Conservation (phyloP, 2,329 filamentous ascomycete genomes). For the Alternaria hordeiaustralica region DNA sequence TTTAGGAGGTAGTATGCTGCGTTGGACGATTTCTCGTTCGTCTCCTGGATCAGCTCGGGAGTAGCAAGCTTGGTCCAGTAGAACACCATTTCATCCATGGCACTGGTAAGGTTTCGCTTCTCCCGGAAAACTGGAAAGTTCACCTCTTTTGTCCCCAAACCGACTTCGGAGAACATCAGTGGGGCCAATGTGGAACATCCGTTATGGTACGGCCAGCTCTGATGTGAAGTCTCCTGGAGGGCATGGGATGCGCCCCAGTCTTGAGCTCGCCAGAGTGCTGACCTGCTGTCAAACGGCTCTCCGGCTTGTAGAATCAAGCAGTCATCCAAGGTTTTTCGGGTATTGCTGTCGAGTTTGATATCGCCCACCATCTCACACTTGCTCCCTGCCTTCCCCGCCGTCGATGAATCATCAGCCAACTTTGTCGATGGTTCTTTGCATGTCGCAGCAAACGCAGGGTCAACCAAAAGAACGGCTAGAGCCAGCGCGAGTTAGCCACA, state of each 20-base stretch:
- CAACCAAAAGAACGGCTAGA: background rate
- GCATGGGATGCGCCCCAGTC: background rate
- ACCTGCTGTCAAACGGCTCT: background rate
- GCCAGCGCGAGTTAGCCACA: too few species aligned
- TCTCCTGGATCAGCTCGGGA: background rate
- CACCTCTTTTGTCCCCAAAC: background rate
- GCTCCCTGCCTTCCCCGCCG: background rate
- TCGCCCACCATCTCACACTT: too few species aligned
- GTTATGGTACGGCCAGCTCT: background rate
- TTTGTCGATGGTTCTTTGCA: background rate
- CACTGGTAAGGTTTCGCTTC: background rate
- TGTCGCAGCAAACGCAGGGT: background rate
- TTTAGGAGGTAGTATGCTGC: constrained; percentile 2
- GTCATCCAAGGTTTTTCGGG: background rate
- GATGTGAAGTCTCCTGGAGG: background rate
- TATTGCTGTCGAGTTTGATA: background rate
- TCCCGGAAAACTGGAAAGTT: background rate
- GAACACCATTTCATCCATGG: background rate
- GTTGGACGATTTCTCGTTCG: background rate
- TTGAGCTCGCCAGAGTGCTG: background rate
- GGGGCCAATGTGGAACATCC: background rate
- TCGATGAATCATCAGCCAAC: background rate
- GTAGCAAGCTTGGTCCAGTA: background rate
- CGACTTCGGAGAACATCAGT: background rate
- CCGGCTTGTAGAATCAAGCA: background rate